These are phyloP conservation scores for Microbotryum silenes-acaulis DNA, from an alignment of 1,284 basidiomycete species.

Conservation along the genomic window DNA sequence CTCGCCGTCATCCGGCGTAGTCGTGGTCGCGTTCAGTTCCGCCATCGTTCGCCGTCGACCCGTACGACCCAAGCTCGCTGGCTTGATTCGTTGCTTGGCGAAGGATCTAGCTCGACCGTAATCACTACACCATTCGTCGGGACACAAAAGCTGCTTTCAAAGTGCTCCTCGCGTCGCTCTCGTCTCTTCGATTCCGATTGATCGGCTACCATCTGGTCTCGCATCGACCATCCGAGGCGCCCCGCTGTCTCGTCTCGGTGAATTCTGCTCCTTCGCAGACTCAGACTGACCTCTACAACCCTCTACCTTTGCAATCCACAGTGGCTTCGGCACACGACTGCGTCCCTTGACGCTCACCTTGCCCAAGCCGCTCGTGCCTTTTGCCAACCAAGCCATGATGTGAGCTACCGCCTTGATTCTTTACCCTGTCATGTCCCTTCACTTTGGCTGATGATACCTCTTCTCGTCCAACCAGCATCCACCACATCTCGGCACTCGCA, in stretches of 20 bases:
- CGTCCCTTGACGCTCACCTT: conserved; percentile 47
- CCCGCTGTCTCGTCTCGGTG: background rate
- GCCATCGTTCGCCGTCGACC: too few relatives aligned
- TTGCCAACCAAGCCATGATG: conserved; percentile 46
- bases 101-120: too few relatives aligned
- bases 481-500: background rate
- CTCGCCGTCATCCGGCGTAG: too few relatives aligned
- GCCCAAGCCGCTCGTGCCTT: conserved; percentile 49
- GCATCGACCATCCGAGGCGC: background rate
- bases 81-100: too few relatives aligned
- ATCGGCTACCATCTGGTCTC: background rate
- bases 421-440: background rate
- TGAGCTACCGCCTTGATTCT: background rate
- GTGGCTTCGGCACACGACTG: conserved; percentile 46
- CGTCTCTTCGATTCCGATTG: background rate
- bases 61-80: too few relatives aligned
- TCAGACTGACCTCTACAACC: too few relatives aligned
- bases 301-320: too few relatives aligned
- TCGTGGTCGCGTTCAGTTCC: background rate
- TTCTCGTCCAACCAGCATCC: background rate
- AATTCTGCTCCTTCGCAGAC: background rate
- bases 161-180: background rate
- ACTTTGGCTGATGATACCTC: background rate
- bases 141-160: too few relatives aligned
- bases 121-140: too few relatives aligned